These are phyloP conservation scores for Roridomyces roridus DNA, from an alignment of 768 basidiomycete genomes.

Conservation along the genomic window DNA sequence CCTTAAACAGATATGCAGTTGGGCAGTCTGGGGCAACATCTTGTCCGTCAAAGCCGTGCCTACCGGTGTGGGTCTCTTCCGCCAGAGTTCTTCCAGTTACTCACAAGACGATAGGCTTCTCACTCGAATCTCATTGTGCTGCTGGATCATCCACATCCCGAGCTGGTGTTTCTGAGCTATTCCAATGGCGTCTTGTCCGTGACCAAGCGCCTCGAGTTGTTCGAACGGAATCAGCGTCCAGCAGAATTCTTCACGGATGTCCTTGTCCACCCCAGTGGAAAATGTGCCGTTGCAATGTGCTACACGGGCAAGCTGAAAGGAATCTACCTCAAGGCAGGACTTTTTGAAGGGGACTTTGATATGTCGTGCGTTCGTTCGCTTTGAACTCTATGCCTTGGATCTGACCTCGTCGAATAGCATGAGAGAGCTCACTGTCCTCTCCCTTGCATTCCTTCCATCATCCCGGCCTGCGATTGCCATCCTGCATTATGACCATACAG, in stretches of 20 bases:
- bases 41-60: constrained; percentile 61
- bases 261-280: constrained; percentile 68
- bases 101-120: constrained; percentile 32
- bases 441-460: constrained; percentile 65
- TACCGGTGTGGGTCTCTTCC: constrained; percentile 49
- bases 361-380: constrained; percentile 54
- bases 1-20: constrained; percentile 59
- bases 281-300: constrained; percentile 65
- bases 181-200: constrained; percentile 43
- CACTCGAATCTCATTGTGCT: constrained; percentile 66
- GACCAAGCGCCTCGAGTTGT: constrained; percentile 56
- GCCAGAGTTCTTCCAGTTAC: constrained; percentile 1
- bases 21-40: constrained; percentile 76
- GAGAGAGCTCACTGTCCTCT: constrained; percentile 51
- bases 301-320: constrained; percentile 77
- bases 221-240: constrained; percentile 58
- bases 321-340: constrained; percentile 60
- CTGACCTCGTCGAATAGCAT: constrained; percentile 12
- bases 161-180: constrained; percentile 69
- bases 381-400: neutral
- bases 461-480: constrained; percentile 55
- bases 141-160: constrained; percentile 79
- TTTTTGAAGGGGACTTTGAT: constrained; percentile 63
- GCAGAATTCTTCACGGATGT: constrained; percentile 79
- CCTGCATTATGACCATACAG: constrained; percentile 67